Base-by-base conservation (phyloP, 164 flowering plant genomes). In the Piper betle region DNA sequence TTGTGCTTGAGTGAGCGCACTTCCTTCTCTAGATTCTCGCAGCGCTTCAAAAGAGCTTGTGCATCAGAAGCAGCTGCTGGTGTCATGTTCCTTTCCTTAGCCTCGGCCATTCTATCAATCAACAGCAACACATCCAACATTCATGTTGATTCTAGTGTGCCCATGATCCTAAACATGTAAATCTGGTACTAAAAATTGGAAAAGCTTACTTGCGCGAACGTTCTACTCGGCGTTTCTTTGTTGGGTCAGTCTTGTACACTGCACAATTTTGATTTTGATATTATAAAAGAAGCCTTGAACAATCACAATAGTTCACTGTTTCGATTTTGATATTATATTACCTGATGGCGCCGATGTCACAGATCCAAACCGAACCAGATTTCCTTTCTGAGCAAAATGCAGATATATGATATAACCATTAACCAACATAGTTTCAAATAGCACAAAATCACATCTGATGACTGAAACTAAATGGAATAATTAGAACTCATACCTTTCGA, bases 1-100 rank as follows among this genome's bases (percentile, higher is more conserved):
- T 87, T 85, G 5, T 85, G 86, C 70, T 87, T 87, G 64, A 87
- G 91, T 3, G 95, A 87, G 50, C 89, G 77, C 48, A 85, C 89
- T 81, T 87, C 95, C 80, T 87, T 87, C 76, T 85, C 95, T 57
- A 87, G 86, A 67, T 75, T 83, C 52, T 85, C 95, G 66, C 95
- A 85, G 52, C 91, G 72, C 73, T 85, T 87, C 68, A 83, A 57
- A 57, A 83, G 61, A 57, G 91, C 70, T 68, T 85, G 91, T 79
- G 78, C 75, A 61, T 83, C 91, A 25, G 91, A 74, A 42, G 91
- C 80, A 66, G 82, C 66, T 53, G 79, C 73, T 38, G 95, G 88
- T 17, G 80, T 77, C 60, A 64, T 68, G 72, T 73, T 85, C 62
- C 84, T 78, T 72, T 81, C 95, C 73, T 87, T 87, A 41, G 95